phyloP scores from a whole-genome alignment of 495 filamentous ascomycete species.

The Daldinia vernicosa region DNA sequence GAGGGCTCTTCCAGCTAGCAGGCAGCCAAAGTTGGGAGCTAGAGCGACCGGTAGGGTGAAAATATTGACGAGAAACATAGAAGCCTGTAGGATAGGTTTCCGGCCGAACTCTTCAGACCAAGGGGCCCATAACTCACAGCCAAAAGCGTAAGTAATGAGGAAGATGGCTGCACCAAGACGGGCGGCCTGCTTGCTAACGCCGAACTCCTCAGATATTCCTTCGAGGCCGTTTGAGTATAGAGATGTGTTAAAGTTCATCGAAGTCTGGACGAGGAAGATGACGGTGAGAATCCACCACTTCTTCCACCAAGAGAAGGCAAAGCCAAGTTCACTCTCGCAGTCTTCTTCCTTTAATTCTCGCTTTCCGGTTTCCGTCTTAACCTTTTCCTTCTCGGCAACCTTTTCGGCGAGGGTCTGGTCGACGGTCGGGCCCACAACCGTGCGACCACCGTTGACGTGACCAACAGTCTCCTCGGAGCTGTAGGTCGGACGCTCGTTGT shows the following conservation, averaged over 20 bases:
- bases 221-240: slow-evolving; percentile 73
- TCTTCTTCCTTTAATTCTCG: slow-evolving; percentile 70
- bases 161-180: slow-evolving; percentile 75
- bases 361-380: slow-evolving; percentile 46
- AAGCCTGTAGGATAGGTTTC: slow-evolving; percentile 75
- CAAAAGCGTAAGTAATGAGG: slow-evolving; percentile 78
- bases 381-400: slow-evolving; percentile 37
- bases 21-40: slow-evolving; percentile 72
- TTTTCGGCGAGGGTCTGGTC: slow-evolving; percentile 26
- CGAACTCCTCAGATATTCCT: slow-evolving; percentile 68
- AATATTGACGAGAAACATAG: slow-evolving; percentile 75
- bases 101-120: slow-evolving; percentile 85
- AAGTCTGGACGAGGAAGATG: slow-evolving; percentile 79
- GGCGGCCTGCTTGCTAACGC: slow-evolving; percentile 70
- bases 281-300: slow-evolving; percentile 79
- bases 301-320: slow-evolving; percentile 69
- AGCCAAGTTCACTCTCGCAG: slow-evolving; percentile 72
- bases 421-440: slow-evolving; percentile 21
- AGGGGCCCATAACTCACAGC: slow-evolving; percentile 84
- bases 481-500: slow-evolving; percentile 36
- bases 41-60: slow-evolving; percentile 77
- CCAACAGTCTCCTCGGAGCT: slow-evolving; percentile 42
- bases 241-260: slow-evolving; percentile 87
- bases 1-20: slow-evolving; percentile 71
- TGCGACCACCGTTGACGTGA: slow-evolving; percentile 22